Conservation (phyloP, 352 stramenopile genomes). For the Albugo candida region DNA sequence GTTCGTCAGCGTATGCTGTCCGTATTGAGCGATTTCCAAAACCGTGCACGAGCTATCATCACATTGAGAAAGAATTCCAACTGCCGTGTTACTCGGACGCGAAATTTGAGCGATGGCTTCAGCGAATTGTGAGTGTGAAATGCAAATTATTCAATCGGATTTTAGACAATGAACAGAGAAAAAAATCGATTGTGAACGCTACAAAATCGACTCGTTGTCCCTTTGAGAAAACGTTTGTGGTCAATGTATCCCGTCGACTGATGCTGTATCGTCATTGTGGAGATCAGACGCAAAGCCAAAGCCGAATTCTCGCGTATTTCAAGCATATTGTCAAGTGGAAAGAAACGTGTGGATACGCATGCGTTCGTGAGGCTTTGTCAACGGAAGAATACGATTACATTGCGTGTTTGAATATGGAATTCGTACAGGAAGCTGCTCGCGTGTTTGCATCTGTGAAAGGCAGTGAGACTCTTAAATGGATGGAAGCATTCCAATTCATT, state of each 20-base stretch:
- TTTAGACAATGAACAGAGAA: slow-evolving; percentile 29
- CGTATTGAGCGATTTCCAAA: slow-evolving; percentile 66
- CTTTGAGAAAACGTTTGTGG: slow-evolving; percentile 37
- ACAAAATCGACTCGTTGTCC: slow-evolving; percentile 25
- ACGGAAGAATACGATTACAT: slow-evolving; percentile 26
- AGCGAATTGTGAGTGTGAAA: slow-evolving; percentile 30
- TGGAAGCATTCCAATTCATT: slow-evolving; percentile 60
- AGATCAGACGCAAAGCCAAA: slow-evolving; percentile 50
- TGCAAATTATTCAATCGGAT: slow-evolving; percentile 22
- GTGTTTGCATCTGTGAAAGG: slow-evolving; percentile 27
- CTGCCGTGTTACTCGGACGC: slow-evolving; percentile 37
- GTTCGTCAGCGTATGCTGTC: slow-evolving; percentile 51
- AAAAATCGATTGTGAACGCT: slow-evolving; percentile 31
- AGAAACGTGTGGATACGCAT: slow-evolving; percentile 36
- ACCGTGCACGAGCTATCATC: slow-evolving; percentile 41
- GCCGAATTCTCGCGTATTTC: slow-evolving; percentile 58
- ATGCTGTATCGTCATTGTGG: slow-evolving; percentile 41
- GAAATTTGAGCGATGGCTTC: slow-evolving; percentile 53
- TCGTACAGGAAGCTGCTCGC: slow-evolving; percentile 48
- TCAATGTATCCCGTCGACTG: slow-evolving; percentile 55
- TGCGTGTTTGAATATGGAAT: slow-evolving; percentile 38
- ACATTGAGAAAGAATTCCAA: slow-evolving; percentile 28
- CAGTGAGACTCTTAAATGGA: slow-evolving; percentile 13
- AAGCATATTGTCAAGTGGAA: slow-evolving; percentile 53
- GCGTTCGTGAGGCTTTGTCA: slow-evolving; percentile 17